Base-by-base conservation (phyloP, 257 asterid genomes). In the Misopates orontium region DNA sequence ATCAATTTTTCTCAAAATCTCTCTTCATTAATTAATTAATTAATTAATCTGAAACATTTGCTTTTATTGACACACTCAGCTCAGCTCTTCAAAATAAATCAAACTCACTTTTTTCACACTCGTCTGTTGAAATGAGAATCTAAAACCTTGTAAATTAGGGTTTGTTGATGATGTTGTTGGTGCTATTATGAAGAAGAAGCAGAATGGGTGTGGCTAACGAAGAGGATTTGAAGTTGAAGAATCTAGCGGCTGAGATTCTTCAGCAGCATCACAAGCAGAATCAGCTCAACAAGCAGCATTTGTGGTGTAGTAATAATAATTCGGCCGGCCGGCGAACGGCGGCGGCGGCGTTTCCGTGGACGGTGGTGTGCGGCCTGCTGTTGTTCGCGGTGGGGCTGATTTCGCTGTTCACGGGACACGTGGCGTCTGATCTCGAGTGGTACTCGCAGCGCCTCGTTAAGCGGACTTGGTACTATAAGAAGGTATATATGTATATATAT, bases 401-500 rank as follows among this genome's bases (percentile, higher is more conserved):
- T 70, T 94, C 99, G 4, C 92, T 94, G 45, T 85, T 94, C 75
- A 88, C 99, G 32, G 99, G 99, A 32, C 99, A 94, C 74, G 84
- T 94, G 73, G 97, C 90, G 22, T 85, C 98, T 72, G 85, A 87
- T 87, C 85, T 90, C 48, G 99, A 93, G 78, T 84, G 88, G 97
- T 91, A 91, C 72, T 90, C 98, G 45, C 92, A 87, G 67, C 81
- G 90, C 24, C 81, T 90, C 51, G 86, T 85, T 63, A 82, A 82
- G 67, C 80, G 82, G 31, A 51, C 84, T 57, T 76, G 90, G 85
- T 84, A 78, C 70, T 66, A 80, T 62, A 83, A 77, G 72, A 71
- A 72, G 88, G 95, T 87, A 78, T 44, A 9, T 36, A 36, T 28
- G 36, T 28, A 28, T 28, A 7, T 28, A 28, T 28, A 7, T 28